Conservation (phyloP, 2,329 filamentous ascomycete species). For the Leptosphaerulina australis region DNA sequence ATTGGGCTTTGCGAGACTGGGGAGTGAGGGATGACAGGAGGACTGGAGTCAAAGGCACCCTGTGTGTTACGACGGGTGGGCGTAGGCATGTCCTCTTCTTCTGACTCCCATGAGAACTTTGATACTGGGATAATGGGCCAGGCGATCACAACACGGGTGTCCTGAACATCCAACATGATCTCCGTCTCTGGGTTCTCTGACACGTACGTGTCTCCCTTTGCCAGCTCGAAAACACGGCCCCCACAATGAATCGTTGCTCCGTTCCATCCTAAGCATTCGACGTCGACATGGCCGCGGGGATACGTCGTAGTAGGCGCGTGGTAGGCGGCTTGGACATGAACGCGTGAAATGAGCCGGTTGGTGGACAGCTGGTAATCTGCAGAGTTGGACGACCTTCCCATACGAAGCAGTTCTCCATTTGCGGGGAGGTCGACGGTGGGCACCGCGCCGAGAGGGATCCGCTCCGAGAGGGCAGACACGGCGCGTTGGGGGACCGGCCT, state of each 20-base stretch:
- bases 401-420: conserved; percentile 79
- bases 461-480: conserved; percentile 69
- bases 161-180: conserved; percentile 95
- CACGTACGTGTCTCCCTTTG: conserved; percentile 86
- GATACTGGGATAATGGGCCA: conserved; percentile 75
- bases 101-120: conserved; percentile 54
- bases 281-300: conserved; percentile 79
- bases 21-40: conserved; percentile 70
- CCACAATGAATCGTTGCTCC: conserved; percentile 91
- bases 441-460: conserved; percentile 80
- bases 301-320: conserved; percentile 70
- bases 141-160: conserved; percentile 83
- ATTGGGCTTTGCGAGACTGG: conserved; percentile 76
- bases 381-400: conserved; percentile 93
- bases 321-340: conserved; percentile 89
- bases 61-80: conserved; percentile 43
- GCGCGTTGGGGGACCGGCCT: conserved; percentile 64
- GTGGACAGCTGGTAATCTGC: conserved; percentile 94
- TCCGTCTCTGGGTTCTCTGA: conserved; percentile 87
- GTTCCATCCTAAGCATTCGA: conserved; percentile 95
- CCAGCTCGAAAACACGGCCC: conserved; percentile 82
- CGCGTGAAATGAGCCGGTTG: conserved; percentile 89
- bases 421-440: conserved; percentile 81
- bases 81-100: conserved; percentile 63
- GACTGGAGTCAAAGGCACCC: conserved; percentile 62